Percentiles rank a stretch among this genome's conserved stretches.
These are phyloP conservation scores for Vaucheria bursata DNA, from an alignment of 352 stramenopile genomes.

Conservation along the genomic window DNA sequence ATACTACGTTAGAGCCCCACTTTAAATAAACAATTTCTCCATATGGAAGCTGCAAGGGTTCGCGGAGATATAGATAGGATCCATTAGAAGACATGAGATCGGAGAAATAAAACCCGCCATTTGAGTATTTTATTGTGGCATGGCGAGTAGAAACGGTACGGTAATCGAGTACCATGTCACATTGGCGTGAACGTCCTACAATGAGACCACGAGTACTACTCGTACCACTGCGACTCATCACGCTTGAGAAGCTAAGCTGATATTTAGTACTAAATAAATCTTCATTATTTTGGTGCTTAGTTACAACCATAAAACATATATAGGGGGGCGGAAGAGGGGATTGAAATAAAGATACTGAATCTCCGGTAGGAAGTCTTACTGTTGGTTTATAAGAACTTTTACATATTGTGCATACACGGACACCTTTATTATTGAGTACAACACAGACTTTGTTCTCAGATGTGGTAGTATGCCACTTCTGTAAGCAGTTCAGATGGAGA, in stretches of 20 bases:
- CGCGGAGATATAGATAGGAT: slow-evolving; percentile 45
- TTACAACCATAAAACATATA: slow-evolving; percentile 78
- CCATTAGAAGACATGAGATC: slow-evolving; percentile 77
- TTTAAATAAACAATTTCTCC: slow-evolving; percentile 44
- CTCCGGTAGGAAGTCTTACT: slow-evolving; percentile 70
- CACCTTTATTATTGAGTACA: slow-evolving; percentile 72
- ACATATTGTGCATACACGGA: slow-evolving; percentile 68
- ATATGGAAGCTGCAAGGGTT: slow-evolving; percentile 42
- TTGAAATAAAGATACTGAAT: slow-evolving; percentile 68
- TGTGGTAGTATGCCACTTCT: slow-evolving; percentile 73
- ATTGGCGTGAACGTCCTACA: slow-evolving; percentile 78
- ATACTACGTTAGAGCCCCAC: slow-evolving; percentile 45
- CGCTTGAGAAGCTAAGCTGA: slow-evolving; percentile 77
- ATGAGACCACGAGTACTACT: slow-evolving; percentile 74
- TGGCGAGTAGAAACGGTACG: slow-evolving; percentile 78
- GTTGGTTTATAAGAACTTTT: slow-evolving; percentile 77
- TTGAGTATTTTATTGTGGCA: slow-evolving; percentile 71
- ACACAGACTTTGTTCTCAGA: slow-evolving; percentile 59
- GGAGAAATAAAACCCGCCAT: slow-evolving; percentile 75
- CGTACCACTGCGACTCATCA: slow-evolving; percentile 61
- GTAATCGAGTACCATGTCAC: slow-evolving; percentile 72
- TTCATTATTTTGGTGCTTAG: slow-evolving; percentile 65
- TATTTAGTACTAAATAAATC: slow-evolving; percentile 77
- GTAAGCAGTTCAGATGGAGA: slow-evolving; percentile 78
- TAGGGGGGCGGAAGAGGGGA: slow-evolving; percentile 73